Base-by-base conservation (phyloP, 1,284 basidiomycete genomes). In the Singerocomus inundabilis region DNA sequence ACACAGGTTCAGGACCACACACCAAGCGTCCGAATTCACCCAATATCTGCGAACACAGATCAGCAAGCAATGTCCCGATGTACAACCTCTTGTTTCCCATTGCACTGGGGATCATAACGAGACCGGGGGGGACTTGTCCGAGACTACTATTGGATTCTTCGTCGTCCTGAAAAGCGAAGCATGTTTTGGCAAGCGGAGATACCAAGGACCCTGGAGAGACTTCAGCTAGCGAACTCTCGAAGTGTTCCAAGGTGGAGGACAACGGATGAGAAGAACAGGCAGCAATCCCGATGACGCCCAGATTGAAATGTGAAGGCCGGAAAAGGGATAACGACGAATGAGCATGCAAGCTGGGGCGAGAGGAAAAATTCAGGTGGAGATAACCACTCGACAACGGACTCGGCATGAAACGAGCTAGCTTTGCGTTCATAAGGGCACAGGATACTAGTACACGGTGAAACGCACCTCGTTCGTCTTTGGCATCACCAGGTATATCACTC, bases 61-160 rank as follows among this genome's bases (percentile, higher is more conserved):
- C 91, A 13, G 90, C 91, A 40, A 96, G 70, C 26, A 95, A 70
- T n/a, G 89, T 91, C 28, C 88, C 86, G 44, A 95, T 78, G 68
- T 93, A 93, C 30, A 89, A 71, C 63, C 81, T 85, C 71, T 89
- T 90, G 61, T 89, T 87, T 29, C 83, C 81, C 81, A 90, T 87
- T 65, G 87, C 80, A 58, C 78, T 80, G 10, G 89, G 90, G 46
- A 93, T 88, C 36, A 88, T 75, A 25, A 86, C 78, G 25, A 91
- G 66, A 15, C 84, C 84, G 11, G 82, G 76, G n/a, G 80, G 67
- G 47, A 69, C 72, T 39, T 84, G 81, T 2, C 77, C 78, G 21
- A 81, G 72, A 56, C 81, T 80, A 48, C 80, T 67, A 52, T 76
- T 80, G 28, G 70, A 72, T 25, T 72, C 80, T 44, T 88, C 85